A percentile compares a stretch with the other conserved stretches of the same genome.
Conservation (phyloP, 2,329 filamentous ascomycete genomes). For the Teratosphaeria viscida region DNA sequence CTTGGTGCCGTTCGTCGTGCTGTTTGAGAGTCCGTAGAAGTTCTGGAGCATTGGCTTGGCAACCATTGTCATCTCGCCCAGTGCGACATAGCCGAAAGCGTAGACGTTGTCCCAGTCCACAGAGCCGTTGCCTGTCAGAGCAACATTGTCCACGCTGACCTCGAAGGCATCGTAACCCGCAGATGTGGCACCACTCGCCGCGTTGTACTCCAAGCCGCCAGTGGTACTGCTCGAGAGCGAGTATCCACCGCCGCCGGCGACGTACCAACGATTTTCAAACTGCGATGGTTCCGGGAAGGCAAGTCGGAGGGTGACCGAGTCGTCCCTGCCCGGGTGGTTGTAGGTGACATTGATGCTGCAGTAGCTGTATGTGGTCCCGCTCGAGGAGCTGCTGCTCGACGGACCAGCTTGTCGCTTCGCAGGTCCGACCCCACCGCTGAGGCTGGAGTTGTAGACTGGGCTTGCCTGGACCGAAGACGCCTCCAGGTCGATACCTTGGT, state of each 20-base stretch:
- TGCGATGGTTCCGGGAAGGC: neutral
- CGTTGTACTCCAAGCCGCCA: neutral
- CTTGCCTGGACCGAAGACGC: neutral
- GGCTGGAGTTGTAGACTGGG: neutral
- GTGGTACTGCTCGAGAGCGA: neutral
- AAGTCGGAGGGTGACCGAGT: neutral
- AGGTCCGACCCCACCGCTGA: neutral
- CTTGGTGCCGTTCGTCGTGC: conserved; percentile 10
- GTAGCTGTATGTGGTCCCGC: neutral
- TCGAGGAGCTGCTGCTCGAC: neutral
- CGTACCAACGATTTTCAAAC: neutral
- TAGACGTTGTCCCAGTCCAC: conserved; percentile 41
- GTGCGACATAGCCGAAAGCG: conserved; percentile 43
- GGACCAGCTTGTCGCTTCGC: neutral
- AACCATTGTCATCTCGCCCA: conserved; percentile 42
- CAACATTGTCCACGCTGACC: neutral
- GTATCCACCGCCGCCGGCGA: neutral
- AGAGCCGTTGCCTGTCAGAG: neutral
- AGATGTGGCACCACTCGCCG: neutral
- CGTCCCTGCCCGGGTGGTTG: neutral
- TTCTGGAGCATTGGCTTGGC: conserved; percentile 34
- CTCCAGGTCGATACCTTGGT: neutral
- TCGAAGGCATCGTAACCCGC: neutral
- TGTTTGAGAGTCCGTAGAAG: conserved; percentile 1
- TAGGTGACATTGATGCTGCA: neutral